phyloP scores from a whole-genome alignment of 257 asterid species.

The Nicotiana attenuata region DNA sequence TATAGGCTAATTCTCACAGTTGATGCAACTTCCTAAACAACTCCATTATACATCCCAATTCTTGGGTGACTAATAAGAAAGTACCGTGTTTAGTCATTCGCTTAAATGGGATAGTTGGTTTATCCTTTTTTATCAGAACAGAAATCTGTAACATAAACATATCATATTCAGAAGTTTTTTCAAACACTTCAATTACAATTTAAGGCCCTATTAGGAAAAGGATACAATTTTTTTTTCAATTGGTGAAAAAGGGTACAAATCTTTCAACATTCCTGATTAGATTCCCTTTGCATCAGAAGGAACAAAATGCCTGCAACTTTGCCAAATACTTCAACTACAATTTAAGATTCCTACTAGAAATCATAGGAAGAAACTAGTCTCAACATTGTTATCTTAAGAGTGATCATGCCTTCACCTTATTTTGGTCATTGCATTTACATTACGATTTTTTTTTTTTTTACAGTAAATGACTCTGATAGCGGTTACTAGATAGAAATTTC shows the following conservation, averaged over 20 bases:
- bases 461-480: background rate
- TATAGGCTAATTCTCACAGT: background rate
- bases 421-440: background rate
- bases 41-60: background rate
- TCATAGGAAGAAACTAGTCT: background rate
- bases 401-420: background rate
- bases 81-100: background rate
- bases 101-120: conserved; percentile 6
- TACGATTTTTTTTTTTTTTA: background rate
- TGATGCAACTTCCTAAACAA: conserved; percentile 3
- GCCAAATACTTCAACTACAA: background rate
- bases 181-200: background rate
- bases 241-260: background rate
- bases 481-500: background rate
- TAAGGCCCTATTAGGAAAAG: background rate
- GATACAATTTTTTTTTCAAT: background rate
- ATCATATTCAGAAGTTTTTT: background rate
- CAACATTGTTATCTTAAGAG: background rate
- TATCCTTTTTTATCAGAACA: background rate
- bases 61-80: background rate
- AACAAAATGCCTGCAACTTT: background rate
- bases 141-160: background rate
- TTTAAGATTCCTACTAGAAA: background rate
- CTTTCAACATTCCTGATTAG: background rate
- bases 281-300: background rate